Percentiles rank a stretch among this genome's conserved stretches.
phyloP scores from a whole-genome alignment of 2,329 filamentous ascomycete species.

The Zymoseptoria ardabiliae region DNA sequence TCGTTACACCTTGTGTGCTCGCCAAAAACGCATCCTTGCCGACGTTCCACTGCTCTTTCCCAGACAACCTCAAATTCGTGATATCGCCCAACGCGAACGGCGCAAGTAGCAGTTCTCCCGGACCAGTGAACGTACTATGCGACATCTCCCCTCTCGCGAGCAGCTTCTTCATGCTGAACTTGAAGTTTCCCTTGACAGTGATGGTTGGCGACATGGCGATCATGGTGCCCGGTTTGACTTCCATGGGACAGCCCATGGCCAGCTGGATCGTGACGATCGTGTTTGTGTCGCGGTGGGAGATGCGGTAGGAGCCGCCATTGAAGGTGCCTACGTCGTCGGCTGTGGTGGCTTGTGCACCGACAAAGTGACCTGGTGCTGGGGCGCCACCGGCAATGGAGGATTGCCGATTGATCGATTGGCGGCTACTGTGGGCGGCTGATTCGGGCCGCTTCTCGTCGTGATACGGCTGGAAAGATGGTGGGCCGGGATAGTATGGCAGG shows the following conservation, averaged over 20 bases:
- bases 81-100: conserved; percentile 78
- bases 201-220: conserved; percentile 90
- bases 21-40: conserved; percentile 83
- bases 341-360: conserved; percentile 53
- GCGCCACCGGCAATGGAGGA: conserved; percentile 32
- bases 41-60: conserved; percentile 69
- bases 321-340: conserved; percentile 87
- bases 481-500: conserved; percentile 31
- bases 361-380: conserved; percentile 50
- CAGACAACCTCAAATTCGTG: conserved; percentile 64
- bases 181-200: conserved; percentile 71
- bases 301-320: conserved; percentile 89
- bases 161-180: conserved; percentile 89
- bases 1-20: conserved; percentile 68
- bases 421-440: conserved; percentile 21
- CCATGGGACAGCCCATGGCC: conserved; percentile 78
- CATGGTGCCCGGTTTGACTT: conserved; percentile 79
- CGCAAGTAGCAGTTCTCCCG: conserved; percentile 80
- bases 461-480: conserved; percentile 27
- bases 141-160: conserved; percentile 72
- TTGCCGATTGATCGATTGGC: conserved; percentile 21
- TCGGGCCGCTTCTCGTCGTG: conserved; percentile 28
- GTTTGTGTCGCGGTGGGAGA: conserved; percentile 87
- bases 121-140: conserved; percentile 75
- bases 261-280: conserved; percentile 83